These are phyloP conservation scores for Zygotorulaspora chibaensis DNA, from an alignment of 805 yeast genomes.

Conservation along the genomic window DNA sequence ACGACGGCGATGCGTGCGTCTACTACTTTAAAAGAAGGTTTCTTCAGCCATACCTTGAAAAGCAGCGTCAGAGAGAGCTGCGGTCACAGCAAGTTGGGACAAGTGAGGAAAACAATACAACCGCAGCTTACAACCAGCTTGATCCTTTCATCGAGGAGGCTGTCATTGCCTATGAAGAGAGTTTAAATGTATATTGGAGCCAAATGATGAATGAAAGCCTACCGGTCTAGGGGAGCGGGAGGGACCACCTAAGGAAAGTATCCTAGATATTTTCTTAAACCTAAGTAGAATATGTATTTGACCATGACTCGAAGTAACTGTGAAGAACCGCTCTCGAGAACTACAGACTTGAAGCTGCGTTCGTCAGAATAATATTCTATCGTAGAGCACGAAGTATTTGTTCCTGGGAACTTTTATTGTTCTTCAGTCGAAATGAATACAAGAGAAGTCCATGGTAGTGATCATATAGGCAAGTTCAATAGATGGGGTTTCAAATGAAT, in stretches of 20 bases:
- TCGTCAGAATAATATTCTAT: no score
- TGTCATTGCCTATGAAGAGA: slow-evolving; percentile 6
- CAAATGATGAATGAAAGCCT: neutral
- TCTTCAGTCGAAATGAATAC: no score
- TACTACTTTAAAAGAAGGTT: slow-evolving; percentile 2
- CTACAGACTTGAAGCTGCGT: no score
- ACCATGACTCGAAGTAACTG: no score
- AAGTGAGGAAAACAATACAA: neutral
- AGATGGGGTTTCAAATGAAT: neutral
- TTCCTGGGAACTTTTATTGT: no score
- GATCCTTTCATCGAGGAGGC: slow-evolving; percentile 4
- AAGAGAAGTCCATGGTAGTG: no score
- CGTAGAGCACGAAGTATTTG: no score
- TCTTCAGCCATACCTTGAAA: slow-evolving; percentile 5
- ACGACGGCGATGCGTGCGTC: slow-evolving; percentile 10
- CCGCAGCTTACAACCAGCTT: neutral
- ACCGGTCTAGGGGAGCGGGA: no score
- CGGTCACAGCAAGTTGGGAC: neutral
- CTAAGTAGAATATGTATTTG: no score
- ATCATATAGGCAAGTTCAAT: neutral
- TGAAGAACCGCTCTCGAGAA: no score
- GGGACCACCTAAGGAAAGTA: neutral
- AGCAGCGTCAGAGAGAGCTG: neutral
- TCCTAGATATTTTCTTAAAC: no score
- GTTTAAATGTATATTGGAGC: slow-evolving; percentile 4